These are phyloP conservation scores for Eucalyptus erythrocorys DNA, from an alignment of 345 rosid species.

Conservation along the genomic window DNA sequence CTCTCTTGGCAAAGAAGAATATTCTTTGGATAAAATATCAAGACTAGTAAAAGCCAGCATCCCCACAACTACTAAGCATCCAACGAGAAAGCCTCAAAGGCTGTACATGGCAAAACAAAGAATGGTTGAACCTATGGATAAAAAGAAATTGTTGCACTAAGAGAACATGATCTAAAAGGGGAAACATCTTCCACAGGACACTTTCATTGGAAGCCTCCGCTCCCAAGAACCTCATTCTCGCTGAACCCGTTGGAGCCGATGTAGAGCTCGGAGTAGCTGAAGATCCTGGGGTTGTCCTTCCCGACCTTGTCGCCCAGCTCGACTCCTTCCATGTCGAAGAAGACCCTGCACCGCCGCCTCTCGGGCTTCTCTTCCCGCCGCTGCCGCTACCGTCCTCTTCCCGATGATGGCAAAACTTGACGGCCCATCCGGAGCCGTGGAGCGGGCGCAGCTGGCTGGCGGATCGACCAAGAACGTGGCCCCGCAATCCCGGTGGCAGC, in stretches of 20 bases:
- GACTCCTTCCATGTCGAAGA: slow-evolving; percentile 75
- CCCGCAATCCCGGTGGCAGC: slow-evolving; percentile 32
- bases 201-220: slow-evolving; percentile 94
- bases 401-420: slow-evolving; percentile 7
- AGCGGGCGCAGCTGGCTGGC: slow-evolving; percentile 21
- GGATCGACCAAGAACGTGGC: slow-evolving; percentile 18
- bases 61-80: too few relatives aligned
- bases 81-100: too few relatives aligned
- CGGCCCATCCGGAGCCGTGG: slow-evolving; percentile 31
- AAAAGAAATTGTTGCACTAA: too few relatives aligned
- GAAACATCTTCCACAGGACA: too few relatives aligned
- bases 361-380: not conserved
- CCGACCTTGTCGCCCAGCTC: slow-evolving; percentile 69
- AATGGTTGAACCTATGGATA: too few relatives aligned
- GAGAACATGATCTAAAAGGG: too few relatives aligned
- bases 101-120: too few relatives aligned
- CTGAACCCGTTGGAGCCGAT: slow-evolving; percentile 83
- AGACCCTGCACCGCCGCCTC: slow-evolving; percentile 8
- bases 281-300: slow-evolving; percentile 72
- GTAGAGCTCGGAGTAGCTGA: slow-evolving; percentile 85
- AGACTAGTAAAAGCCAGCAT: too few relatives aligned
- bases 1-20: too few relatives aligned
- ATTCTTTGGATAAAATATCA: too few relatives aligned
- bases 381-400: not conserved
- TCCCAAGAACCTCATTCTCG: slow-evolving; percentile 63